These are phyloP conservation scores for Cyamopsis tetragonoloba DNA, from an alignment of 306 rosid species.

Conservation along the genomic window DNA sequence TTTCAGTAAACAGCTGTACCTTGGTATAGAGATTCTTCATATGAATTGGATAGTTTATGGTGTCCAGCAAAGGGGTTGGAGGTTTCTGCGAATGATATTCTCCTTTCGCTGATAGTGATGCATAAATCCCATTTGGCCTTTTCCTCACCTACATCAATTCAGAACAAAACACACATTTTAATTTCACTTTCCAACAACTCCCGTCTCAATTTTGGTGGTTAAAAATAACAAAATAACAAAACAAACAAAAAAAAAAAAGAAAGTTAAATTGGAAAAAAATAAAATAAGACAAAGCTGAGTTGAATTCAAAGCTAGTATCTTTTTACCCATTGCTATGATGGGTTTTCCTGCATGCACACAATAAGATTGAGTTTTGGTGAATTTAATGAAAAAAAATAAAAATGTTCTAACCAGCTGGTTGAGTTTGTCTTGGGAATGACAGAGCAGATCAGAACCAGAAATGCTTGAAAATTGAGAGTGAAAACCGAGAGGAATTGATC, in stretches of 20 bases:
- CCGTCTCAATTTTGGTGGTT: not conserved
- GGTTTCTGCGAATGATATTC: slow-evolving; percentile 68
- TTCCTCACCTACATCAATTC: slow-evolving; percentile 46
- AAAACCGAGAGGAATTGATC: slow-evolving; percentile 28
- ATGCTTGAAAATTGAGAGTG: no score
- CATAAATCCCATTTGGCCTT: slow-evolving; percentile 50
- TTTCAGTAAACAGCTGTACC: slow-evolving; percentile 43
- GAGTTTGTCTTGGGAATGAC: slow-evolving; percentile 32
- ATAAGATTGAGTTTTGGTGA: not conserved
- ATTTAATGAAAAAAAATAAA: not conserved
- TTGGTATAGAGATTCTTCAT: slow-evolving; percentile 83
- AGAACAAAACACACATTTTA: slow-evolving; percentile 27
- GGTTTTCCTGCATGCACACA: slow-evolving; percentile 22
- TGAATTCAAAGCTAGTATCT: not conserved
- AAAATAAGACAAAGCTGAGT: not conserved
- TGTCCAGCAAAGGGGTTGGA: slow-evolving; percentile 88
- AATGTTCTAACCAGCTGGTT: slow-evolving; percentile 47
- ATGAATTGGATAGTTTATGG: slow-evolving; percentile 84
- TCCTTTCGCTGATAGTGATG: slow-evolving; percentile 61
- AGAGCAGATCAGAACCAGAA: slow-evolving; percentile 36
- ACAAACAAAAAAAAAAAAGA: not conserved
- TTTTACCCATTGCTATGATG: not conserved
- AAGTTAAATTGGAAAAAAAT: not conserved
- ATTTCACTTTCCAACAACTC: slow-evolving; percentile 30
- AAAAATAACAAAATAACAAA: slow-evolving; percentile 4